Base-by-base conservation (phyloP, 495 filamentous ascomycete genomes). In the Penicillium waksmanii region DNA sequence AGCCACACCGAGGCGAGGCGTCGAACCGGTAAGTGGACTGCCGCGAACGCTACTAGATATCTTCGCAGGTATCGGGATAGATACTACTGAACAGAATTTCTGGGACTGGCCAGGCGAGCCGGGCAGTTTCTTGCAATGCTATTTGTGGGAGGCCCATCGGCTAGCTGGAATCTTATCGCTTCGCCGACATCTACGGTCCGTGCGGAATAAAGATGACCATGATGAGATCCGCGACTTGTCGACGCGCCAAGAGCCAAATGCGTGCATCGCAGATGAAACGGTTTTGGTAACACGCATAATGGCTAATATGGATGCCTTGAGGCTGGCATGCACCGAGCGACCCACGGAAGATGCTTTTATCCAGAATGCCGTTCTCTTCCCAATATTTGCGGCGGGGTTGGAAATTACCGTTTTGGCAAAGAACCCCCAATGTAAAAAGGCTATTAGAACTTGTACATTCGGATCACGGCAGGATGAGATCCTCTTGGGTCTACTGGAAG, bases 81-180 rank as follows among this genome's bases (percentile, higher is more conserved):
- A 62, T 15, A 66, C 69, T 0, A 72, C 63, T 3, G 73, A 77
- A 43, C 60, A 67, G 44, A 66, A 64, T 23, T 68, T 77, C 40
- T 75, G 71, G 74, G 57, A 74, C 40, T 77, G 74, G 74, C 58
- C 71, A 1, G 71, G 73, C 18, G 64, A 67, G 31, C 12, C 43
- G 6, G 73, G 74, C 0, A 74, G 36, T 25, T 66, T 73, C 15
- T 40, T 69, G 9, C 74, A 74, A 33, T 70, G 64, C 12, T 73
- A 74, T 53, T 33, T 77, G 4, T 77, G 74, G 74, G 73, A 75
- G 58, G 69, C 71, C 1, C 62, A 75, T 57, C 66, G 67, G 11
- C 49, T 74, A 15, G 69, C 74, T n/a, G 73, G 69, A 0, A 73
- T 77, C 13, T 33, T 77, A 25, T 53, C 59, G 11, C 57, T 68